Conservation (phyloP, 2,329 filamentous ascomycete genomes). For the Elsinoe perseae region DNA sequence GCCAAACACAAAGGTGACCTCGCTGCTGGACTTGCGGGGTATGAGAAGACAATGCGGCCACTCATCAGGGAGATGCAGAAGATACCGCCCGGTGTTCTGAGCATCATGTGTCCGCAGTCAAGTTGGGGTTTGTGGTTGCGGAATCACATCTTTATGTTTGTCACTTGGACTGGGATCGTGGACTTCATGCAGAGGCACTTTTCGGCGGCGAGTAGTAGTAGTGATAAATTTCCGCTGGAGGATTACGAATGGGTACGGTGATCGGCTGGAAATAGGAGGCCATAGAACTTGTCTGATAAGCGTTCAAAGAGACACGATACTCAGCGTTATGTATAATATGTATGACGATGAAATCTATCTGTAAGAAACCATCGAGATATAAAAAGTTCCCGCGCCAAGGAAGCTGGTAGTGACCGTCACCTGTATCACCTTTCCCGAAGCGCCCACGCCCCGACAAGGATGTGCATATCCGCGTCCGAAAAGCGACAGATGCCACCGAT, state of each 20-base stretch:
- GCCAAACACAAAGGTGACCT: conserved; percentile 23
- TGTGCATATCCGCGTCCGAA: too few relatives aligned
- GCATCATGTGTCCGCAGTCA: conserved; percentile 39
- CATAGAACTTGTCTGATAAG: not conserved
- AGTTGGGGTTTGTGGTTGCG: conserved; percentile 40
- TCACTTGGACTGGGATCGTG: conserved; percentile 33
- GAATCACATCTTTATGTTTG: conserved; percentile 36
- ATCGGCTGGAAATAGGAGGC: not conserved
- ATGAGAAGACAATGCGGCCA: conserved; percentile 40
- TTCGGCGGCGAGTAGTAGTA: not conserved
- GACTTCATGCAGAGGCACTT: conserved; percentile 26
- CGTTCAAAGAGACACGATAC: too few relatives aligned
- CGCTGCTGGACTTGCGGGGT: conserved; percentile 36
- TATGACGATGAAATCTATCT: too few relatives aligned
- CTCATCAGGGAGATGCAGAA: conserved; percentile 36
- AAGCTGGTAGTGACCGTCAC: too few relatives aligned
- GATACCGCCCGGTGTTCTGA: conserved; percentile 29
- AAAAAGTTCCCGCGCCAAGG: too few relatives aligned
- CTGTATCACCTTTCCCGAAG: too few relatives aligned
- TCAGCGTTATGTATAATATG: not conserved
- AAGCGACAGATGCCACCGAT: too few relatives aligned
- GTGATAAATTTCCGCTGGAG: not conserved
- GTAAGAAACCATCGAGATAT: too few relatives aligned
- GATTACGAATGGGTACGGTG: conserved; percentile 1
- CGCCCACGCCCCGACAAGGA: too few relatives aligned